Conservation (phyloP, 1,139 yeast genomes). For the Sugiyamaella pinicola region DNA sequence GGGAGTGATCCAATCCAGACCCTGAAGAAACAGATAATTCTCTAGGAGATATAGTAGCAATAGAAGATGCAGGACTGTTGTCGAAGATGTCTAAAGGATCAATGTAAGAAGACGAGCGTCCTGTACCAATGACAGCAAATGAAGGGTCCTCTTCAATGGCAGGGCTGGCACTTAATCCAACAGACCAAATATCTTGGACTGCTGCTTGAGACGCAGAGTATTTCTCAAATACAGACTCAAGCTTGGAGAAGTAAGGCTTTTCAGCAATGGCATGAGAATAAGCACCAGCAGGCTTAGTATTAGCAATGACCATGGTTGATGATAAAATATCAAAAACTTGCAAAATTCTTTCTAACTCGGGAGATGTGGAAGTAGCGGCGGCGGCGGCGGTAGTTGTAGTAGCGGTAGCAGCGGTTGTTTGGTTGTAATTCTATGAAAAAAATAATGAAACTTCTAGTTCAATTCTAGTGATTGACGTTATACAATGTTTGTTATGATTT, state of each 20-base stretch:
- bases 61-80: conserved; percentile 31
- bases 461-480: background rate
- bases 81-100: conserved; percentile 31
- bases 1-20: conserved; percentile 39
- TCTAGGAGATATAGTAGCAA: conserved; percentile 40
- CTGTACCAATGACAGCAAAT: conserved; percentile 21
- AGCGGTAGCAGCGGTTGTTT: background rate
- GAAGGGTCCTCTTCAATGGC: conserved; percentile 23
- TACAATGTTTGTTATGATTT: conserved; percentile 1
- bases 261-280: conserved; percentile 1
- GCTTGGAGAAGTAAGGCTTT: conserved; percentile 30
- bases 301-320: conserved; percentile 19
- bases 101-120: conserved; percentile 23
- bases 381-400: conserved; percentile 3
- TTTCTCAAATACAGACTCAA: conserved; percentile 40
- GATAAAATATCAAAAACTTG: conserved; percentile 12
- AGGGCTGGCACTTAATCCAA: conserved; percentile 29
- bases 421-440: background rate
- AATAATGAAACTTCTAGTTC: background rate
- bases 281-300: conserved; percentile 4
- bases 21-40: conserved; percentile 34
- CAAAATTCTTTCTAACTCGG: conserved; percentile 15
- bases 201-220: conserved; percentile 39
- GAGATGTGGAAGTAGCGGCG: conserved; percentile 5
- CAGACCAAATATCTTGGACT: conserved; percentile 31